Conservation (phyloP, 208 protist genomes). For the Porcisia deanei region DNA sequence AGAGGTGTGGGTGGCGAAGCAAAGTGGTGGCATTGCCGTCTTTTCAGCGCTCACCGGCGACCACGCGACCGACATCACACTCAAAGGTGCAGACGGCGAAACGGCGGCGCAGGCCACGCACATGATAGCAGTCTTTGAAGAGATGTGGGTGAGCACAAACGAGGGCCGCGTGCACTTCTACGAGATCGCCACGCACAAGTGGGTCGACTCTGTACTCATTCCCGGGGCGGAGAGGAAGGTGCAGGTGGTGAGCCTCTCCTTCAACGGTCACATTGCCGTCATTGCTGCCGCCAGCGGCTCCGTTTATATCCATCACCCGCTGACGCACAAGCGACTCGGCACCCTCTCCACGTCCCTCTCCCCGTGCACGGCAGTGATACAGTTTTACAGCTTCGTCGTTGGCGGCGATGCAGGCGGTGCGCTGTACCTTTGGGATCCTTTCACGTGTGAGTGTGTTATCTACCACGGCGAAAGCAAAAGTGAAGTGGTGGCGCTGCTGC, state of each 20-base stretch:
- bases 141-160: conserved; percentile 62
- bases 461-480: conserved; percentile 44
- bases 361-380: conserved; percentile 54
- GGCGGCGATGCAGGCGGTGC: conserved; percentile 55
- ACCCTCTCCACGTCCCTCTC: conserved; percentile 35
- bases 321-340: conserved; percentile 37
- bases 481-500: conserved; percentile 47
- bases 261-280: conserved; percentile 56
- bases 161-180: conserved; percentile 56
- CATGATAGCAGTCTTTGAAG: conserved; percentile 50
- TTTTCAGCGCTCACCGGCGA: conserved; percentile 33
- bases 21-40: conserved; percentile 58
- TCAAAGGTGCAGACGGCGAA: conserved; percentile 23
- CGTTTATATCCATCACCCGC: conserved; percentile 50
- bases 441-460: conserved; percentile 30
- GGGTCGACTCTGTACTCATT: conserved; percentile 20
- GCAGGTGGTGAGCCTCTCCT: conserved; percentile 44
- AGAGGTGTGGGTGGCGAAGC: conserved; percentile 72
- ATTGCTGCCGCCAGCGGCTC: conserved; percentile 50
- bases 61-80: conserved; percentile 24
- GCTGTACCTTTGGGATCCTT: conserved; percentile 59
- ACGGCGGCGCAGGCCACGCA: conserved; percentile 28
- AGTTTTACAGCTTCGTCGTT: conserved; percentile 56
- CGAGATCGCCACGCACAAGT: conserved; percentile 19
- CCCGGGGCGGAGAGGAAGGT: conserved; percentile 48